phyloP scores from a whole-genome alignment of 2,329 filamentous ascomycete genomes.

The Neocucurbitaria cava region DNA sequence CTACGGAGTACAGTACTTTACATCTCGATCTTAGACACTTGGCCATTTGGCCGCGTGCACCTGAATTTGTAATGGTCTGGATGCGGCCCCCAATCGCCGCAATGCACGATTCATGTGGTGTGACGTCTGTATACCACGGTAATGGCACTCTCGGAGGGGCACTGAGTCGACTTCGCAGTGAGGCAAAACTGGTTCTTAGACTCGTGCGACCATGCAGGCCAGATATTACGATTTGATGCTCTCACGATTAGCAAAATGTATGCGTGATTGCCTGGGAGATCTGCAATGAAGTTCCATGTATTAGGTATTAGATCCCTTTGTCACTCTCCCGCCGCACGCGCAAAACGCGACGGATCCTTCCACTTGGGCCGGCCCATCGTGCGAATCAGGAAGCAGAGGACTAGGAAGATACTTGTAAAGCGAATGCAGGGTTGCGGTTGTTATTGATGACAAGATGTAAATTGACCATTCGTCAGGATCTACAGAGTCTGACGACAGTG shows the following conservation, averaged over 20 bases:
- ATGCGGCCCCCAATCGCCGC: conserved; percentile 34
- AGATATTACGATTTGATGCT: conserved; percentile 16
- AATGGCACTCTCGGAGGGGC: conserved; percentile 3
- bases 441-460: conserved; percentile 12
- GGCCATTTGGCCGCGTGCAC: conserved; percentile 30
- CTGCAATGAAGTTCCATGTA: conserved; percentile 21
- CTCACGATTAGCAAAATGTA: conserved; percentile 23
- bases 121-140: conserved; percentile 28
- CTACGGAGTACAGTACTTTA: too few species aligned
- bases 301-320: conserved; percentile 15
- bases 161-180: conserved; percentile 6
- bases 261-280: conserved; percentile 23
- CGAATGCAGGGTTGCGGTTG: conserved; percentile 1
- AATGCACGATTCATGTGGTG: conserved; percentile 31
- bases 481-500: conserved; percentile 8
- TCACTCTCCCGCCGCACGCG: conserved; percentile 40
- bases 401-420: conserved; percentile 18
- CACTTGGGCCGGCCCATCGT: conserved; percentile 17
- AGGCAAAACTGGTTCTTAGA: conserved; percentile 19
- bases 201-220: conserved; percentile 10
- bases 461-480: conserved; percentile 21
- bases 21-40: conserved; percentile 22
- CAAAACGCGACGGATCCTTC: conserved; percentile 23
- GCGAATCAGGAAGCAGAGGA: conserved; percentile 13
- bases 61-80: conserved; percentile 33